A percentile compares a stretch with the other conserved stretches of the same genome.
These are phyloP conservation scores for Telopea speciosissima DNA, from an alignment of 177 flowering plant genomes.

Conservation along the genomic window DNA sequence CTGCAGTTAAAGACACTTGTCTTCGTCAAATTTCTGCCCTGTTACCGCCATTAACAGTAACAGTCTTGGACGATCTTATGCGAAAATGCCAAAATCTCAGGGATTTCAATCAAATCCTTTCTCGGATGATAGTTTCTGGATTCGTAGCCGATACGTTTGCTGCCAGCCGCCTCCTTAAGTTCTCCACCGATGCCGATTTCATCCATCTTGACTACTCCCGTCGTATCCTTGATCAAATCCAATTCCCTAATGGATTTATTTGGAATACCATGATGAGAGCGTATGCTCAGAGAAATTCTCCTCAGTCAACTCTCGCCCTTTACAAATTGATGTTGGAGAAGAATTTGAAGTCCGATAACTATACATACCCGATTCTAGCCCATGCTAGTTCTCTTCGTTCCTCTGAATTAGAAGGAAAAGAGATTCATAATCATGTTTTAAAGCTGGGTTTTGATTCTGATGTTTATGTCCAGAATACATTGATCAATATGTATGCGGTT, in stretches of 20 bases:
- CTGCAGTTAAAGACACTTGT: too few relatives aligned
- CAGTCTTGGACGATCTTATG: constrained; percentile 43
- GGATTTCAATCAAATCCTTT: constrained; percentile 53
- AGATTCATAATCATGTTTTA: constrained; percentile 52
- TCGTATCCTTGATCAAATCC: constrained; percentile 31
- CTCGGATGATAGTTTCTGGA: constrained; percentile 57
- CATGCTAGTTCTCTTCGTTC: constrained; percentile 30
- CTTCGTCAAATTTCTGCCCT: constrained; percentile 12
- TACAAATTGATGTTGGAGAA: constrained; percentile 43
- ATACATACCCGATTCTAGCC: constrained; percentile 49
- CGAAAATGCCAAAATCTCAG: constrained; percentile 33
- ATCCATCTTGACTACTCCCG: constrained; percentile 29
- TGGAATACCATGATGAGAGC: constrained; percentile 59
- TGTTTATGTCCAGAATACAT: constrained; percentile 53
- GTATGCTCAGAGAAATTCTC: constrained; percentile 22
- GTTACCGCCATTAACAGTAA: constrained; percentile 31
- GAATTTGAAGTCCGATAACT: constrained; percentile 35
- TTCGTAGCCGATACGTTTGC: constrained; percentile 56
- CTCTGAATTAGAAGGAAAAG: constrained; percentile 39
- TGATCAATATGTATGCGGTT: constrained; percentile 52
- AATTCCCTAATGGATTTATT: constrained; percentile 42
- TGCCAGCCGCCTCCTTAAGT: constrained; percentile 52
- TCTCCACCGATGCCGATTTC: constrained; percentile 38
- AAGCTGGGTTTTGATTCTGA: constrained; percentile 50
- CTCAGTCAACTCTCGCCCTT: constrained; percentile 20